These are phyloP conservation scores for Geranium incanum DNA, from an alignment of 441 rosid genomes.

Conservation along the genomic window DNA sequence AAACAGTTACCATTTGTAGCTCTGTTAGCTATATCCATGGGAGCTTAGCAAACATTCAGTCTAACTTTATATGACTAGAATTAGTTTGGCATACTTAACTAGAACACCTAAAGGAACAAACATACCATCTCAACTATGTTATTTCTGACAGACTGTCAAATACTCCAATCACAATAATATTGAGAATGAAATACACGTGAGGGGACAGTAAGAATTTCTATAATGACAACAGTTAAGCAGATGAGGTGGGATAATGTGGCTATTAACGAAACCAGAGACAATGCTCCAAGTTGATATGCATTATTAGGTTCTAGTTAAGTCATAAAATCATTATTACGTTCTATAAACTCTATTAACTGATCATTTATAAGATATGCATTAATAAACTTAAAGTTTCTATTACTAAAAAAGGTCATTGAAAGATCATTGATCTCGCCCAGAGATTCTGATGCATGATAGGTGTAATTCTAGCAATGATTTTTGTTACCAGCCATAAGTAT, in stretches of 20 bases:
- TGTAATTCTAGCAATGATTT: not conserved
- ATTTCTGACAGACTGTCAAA: not conserved
- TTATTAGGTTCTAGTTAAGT: not conserved
- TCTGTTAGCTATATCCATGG: not conserved
- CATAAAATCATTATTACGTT: not conserved
- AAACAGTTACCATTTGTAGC: not conserved
- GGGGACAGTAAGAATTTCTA: not conserved
- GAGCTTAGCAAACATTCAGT: not conserved
- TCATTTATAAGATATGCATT: not conserved
- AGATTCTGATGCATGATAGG: not conserved
- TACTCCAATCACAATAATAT: not conserved
- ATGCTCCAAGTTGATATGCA: not conserved
- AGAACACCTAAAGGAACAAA: not conserved
- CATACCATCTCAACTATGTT: no score
- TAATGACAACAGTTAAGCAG: not conserved
- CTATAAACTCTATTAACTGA: not conserved
- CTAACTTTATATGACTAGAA: not conserved
- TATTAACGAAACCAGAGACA: not conserved
- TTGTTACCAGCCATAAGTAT: not conserved
- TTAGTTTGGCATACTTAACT: not conserved
- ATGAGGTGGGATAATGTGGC: not conserved
- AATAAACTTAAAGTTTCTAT: not conserved
- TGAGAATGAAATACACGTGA: not conserved
- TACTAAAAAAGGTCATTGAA: not conserved
- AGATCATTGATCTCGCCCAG: not conserved